A percentile compares a stretch with the other conserved stretches of the same genome.
Conservation (phyloP, 2,329 filamentous ascomycete species). For the Alternaria tenuissima region DNA sequence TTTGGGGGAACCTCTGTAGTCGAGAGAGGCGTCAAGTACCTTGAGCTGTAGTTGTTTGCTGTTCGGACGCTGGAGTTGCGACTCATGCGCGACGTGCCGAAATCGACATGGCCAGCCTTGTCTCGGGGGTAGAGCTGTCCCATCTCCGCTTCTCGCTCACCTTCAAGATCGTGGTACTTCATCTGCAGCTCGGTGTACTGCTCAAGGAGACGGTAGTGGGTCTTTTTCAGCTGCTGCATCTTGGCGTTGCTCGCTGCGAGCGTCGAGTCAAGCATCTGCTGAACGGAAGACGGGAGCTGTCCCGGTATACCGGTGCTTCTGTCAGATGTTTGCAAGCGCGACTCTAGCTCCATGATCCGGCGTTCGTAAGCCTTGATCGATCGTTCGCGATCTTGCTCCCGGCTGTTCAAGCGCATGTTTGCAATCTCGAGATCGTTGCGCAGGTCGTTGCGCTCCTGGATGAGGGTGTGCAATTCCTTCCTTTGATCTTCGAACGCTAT, state of each 20-base stretch:
- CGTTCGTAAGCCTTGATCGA: conserved; percentile 58
- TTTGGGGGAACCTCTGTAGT: conserved; percentile 26
- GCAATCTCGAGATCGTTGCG: conserved; percentile 67
- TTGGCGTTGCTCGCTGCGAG: conserved; percentile 58
- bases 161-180: conserved; percentile 53
- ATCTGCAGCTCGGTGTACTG: conserved; percentile 61
- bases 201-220: conserved; percentile 60
- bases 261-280: conserved; percentile 59
- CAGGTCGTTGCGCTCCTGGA: conserved; percentile 66
- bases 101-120: conserved; percentile 25
- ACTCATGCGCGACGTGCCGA: conserved; percentile 29
- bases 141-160: conserved; percentile 39
- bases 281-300: conserved; percentile 51
- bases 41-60: conserved; percentile 30
- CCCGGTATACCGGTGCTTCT: conserved; percentile 38
- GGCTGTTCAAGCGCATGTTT: conserved; percentile 64
- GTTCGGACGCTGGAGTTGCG: conserved; percentile 41
- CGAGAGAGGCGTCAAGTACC: conserved; percentile 36
- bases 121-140: conserved; percentile 35
- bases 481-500: conserved; percentile 39
- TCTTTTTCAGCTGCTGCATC: conserved; percentile 60
- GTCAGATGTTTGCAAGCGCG: conserved; percentile 37
- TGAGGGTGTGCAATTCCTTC: conserved; percentile 60
- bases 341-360: conserved; percentile 58
- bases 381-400: conserved; percentile 61